Evolutionary conservation across 345 rosid genomes (phyloP).

Genomic region (Excoecaria cochinchinensis): DNA sequence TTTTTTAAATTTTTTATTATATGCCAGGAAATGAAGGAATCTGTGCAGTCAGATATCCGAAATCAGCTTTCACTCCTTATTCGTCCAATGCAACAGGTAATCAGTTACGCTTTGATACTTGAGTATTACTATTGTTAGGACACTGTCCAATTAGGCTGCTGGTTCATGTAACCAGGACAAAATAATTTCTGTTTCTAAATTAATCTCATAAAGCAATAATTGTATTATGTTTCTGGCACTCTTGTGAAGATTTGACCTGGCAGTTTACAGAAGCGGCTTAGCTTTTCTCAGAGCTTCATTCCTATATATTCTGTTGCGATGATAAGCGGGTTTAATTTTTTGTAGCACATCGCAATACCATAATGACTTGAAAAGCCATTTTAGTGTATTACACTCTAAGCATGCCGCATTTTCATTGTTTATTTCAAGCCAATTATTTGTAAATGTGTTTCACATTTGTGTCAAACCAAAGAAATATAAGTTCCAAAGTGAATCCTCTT

Average conservation of each 20-base stretch:
- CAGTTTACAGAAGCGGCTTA: neutral
- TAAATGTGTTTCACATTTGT: neutral
- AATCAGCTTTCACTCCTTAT: constrained; percentile 86
- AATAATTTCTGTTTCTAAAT: neutral
- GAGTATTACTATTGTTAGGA: neutral
- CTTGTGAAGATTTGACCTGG: neutral
- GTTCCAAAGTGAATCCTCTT: neutral
- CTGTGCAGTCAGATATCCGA: constrained; percentile 70
- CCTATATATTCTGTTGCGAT: too few relatives aligned
- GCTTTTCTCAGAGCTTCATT: too few relatives aligned
- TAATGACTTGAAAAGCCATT: too few relatives aligned
- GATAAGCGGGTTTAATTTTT: too few relatives aligned
- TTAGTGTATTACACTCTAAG: neutral
- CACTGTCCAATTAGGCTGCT: neutral
- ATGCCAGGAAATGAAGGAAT: constrained; percentile 72
- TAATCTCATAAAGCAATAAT: neutral
- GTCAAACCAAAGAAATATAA: neutral
- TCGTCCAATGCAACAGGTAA: constrained; percentile 95
- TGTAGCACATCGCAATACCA: too few relatives aligned
- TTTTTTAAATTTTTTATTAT: constrained; percentile 5
- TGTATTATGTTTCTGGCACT: neutral
- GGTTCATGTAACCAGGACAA: neutral
- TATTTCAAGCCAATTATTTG: neutral
- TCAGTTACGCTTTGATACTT: neutral
- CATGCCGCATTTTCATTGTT: neutral